Evolutionary conservation across 2,329 filamentous ascomycete species (phyloP).

Genomic region (Aspergillus floridensis): DNA sequence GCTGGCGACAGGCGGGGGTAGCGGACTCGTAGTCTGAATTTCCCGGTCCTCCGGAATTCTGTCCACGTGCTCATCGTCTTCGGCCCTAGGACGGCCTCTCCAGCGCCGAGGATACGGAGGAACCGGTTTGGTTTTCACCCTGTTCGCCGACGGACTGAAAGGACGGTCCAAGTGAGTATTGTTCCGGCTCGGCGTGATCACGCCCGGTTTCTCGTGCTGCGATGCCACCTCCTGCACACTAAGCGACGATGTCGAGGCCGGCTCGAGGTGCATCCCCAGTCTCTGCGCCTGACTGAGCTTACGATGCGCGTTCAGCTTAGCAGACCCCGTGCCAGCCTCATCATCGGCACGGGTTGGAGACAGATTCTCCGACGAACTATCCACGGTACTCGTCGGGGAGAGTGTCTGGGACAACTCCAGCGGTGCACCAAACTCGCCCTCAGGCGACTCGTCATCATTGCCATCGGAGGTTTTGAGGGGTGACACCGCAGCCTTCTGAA

Average conservation of each 20-base stretch:
- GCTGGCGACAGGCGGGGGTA: slow-evolving; percentile 11
- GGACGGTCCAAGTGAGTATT: slow-evolving; percentile 30
- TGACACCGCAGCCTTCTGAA: slow-evolving; percentile 13
- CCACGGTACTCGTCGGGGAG: slow-evolving; percentile 27
- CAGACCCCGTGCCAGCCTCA: slow-evolving; percentile 22
- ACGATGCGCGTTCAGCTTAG: slow-evolving; percentile 24
- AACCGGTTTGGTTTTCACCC: slow-evolving; percentile 38
- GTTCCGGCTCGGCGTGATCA: slow-evolving; percentile 71
- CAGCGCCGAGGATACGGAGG: slow-evolving; percentile 45
- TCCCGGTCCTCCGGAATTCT: slow-evolving; percentile 29
- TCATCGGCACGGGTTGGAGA: slow-evolving; percentile 35
- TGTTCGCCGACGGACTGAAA: slow-evolving; percentile 12
- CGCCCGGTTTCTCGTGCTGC: slow-evolving; percentile 76
- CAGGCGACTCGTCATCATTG: slow-evolving; percentile 10
- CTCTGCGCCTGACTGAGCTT: slow-evolving; percentile 27
- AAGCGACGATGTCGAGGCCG: slow-evolving; percentile 67
- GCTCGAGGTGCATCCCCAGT: slow-evolving; percentile 69
- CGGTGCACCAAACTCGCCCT: slow-evolving; percentile 22
- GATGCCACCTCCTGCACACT: slow-evolving; percentile 76
- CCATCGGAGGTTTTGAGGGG: slow-evolving; percentile 9
- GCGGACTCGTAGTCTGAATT: slow-evolving; percentile 6
- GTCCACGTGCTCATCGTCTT: slow-evolving; percentile 33
- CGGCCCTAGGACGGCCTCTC: slow-evolving; percentile 35
- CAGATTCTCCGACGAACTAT: slow-evolving; percentile 48
- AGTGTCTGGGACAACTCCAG: slow-evolving; percentile 40